Percentiles rank a stretch among this genome's conserved stretches.
Conservation (phyloP, 2,329 filamentous ascomycete species). For the Lachnellula occidentalis region DNA sequence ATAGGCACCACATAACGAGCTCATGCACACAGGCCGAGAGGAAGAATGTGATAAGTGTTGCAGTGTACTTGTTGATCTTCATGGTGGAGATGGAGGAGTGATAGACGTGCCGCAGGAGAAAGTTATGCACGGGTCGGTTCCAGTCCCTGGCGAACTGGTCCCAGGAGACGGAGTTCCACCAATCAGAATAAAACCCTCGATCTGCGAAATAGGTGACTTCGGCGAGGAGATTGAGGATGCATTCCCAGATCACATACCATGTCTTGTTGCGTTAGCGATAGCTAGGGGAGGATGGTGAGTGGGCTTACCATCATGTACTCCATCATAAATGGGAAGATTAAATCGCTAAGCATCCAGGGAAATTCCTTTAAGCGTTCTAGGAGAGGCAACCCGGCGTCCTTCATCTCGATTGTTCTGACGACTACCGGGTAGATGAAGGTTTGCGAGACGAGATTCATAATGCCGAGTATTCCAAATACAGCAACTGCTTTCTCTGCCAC, state of each 20-base stretch:
- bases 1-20: slow-evolving; percentile 74
- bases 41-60: slow-evolving; percentile 71
- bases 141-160: slow-evolving; percentile 76
- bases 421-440: slow-evolving; percentile 74
- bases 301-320: slow-evolving; percentile 53
- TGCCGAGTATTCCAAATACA: slow-evolving; percentile 65
- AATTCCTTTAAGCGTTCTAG: slow-evolving; percentile 59
- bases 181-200: slow-evolving; percentile 62
- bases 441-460: slow-evolving; percentile 76
- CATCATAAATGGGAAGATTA: slow-evolving; percentile 74
- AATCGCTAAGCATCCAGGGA: slow-evolving; percentile 68
- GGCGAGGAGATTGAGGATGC: slow-evolving; percentile 67
- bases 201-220: slow-evolving; percentile 75
- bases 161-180: slow-evolving; percentile 62
- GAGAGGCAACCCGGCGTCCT: slow-evolving; percentile 58
- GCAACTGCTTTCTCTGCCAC: slow-evolving; percentile 67
- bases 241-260: slow-evolving; percentile 81
- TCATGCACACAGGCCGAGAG: slow-evolving; percentile 65
- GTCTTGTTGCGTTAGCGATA: slow-evolving; percentile 36
- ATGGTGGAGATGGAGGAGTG: slow-evolving; percentile 71
- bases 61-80: slow-evolving; percentile 62
- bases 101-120: slow-evolving; percentile 73
- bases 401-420: slow-evolving; percentile 59
- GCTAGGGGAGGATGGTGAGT: not conserved
- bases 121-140: slow-evolving; percentile 77